Base-by-base conservation (phyloP, 1,139 yeast species). In the Debaryomyces singareniensis region DNA sequence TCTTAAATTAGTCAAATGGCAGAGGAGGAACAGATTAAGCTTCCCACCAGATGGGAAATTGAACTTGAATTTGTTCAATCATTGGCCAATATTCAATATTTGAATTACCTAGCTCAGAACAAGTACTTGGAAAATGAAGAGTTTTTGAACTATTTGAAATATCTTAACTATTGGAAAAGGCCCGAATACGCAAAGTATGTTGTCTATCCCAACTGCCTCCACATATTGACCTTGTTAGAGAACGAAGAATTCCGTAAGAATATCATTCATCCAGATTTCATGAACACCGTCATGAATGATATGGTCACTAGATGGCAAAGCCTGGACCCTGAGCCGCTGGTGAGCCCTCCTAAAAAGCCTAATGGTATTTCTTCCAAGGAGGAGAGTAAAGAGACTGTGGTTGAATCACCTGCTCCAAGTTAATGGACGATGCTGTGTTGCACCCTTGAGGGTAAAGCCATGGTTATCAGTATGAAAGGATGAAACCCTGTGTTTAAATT, bases 11-110 rank as follows among this genome's bases (percentile, higher is more conserved):
- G n/a, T n/a, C n/a, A n/a, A n/a, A 23, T 23, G 25, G 11, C 13
- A 7, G 25, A 23, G 14, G 13, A 13, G 9, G 14, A n/a, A n/a
- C 13, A 10, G 7, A n/a, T n/a, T n/a, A 13, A 12, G 13, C 45
- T 79, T 16, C 91, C 93, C 10, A 72, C 82, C 7, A 54, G 93
- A 40, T 83, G 89, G 84, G 94, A 83, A 44, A 75, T 82, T 20
- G 94, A 82, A 46, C 65, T 82, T 20, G 94, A 82, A 59, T 84
- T 83, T 52, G 85, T 83, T 5, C 95, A 83, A 53, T 76, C 89
- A n/a, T 62, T 83, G 29, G 75, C 89, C 13, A 84, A 83, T 49
- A 78, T 85, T 26, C 87, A 77, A 51, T 83, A 84, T 44, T 61
- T 84, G 35, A 76, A 78, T 45, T 81, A 73, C 44, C 58, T 83